Percentiles rank a stretch among this genome's conserved stretches.
Conservation (phyloP, 345 rosid species). For the Citrus inodora region DNA sequence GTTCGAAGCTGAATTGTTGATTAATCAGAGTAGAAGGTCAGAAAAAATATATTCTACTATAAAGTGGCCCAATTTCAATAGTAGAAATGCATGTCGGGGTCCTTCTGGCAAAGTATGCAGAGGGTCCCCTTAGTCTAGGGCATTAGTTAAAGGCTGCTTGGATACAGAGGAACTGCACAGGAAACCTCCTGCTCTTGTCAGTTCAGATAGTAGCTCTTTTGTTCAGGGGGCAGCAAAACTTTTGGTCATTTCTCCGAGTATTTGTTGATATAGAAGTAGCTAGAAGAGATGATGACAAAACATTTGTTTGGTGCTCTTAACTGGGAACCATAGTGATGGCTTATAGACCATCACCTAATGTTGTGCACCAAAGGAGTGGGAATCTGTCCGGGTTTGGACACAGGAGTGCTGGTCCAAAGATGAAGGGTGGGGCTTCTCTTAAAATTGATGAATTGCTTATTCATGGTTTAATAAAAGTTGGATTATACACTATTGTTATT, state of each 20-base stretch:
- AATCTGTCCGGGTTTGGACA: constrained; percentile 16
- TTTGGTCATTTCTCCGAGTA: constrained; percentile 17
- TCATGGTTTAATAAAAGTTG: neutral
- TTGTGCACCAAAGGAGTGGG: constrained; percentile 14
- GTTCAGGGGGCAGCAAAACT: constrained; percentile 27
- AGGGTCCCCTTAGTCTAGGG: neutral
- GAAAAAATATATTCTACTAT: constrained; percentile 6
- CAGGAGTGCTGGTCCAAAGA: constrained; percentile 23
- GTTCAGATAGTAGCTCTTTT: constrained; percentile 17
- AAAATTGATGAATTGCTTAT: constrained; percentile 22
- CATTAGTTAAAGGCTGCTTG: constrained; percentile 19
- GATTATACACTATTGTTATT: constrained; percentile 3
- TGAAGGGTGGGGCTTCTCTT: constrained; percentile 13
- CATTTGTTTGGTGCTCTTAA: constrained; percentile 5
- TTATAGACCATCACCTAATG: constrained; percentile 5
- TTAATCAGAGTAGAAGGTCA: neutral
- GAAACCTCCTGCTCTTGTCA: constrained; percentile 9
- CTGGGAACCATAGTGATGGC: constrained; percentile 10
- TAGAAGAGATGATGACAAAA: constrained; percentile 28
- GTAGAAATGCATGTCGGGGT: neutral
- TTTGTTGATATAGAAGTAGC: constrained; percentile 12
- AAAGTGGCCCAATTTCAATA: neutral
- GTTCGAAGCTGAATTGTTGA: neutral
- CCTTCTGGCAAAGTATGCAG: neutral
- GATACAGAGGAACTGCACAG: constrained; percentile 21